These are phyloP conservation scores for Fusarium sp. DNA, from an alignment of 2,329 filamentous ascomycete genomes.

Conservation along the genomic window DNA sequence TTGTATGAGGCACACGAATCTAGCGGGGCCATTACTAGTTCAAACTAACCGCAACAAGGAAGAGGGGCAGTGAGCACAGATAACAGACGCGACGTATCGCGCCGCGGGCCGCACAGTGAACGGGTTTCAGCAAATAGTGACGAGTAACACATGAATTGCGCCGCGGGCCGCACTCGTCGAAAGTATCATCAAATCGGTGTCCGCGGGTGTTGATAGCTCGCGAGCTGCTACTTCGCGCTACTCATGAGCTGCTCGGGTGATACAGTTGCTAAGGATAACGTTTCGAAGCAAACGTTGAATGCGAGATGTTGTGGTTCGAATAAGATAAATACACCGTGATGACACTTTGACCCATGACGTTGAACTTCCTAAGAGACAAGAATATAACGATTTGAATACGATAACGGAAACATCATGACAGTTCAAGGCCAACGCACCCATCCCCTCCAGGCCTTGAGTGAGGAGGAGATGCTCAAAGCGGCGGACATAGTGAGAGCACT, in stretches of 20 bases:
- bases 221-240: too few relatives aligned
- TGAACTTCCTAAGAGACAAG: fast-evolving
- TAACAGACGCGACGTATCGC: background rate
- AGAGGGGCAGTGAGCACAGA: background rate
- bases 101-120: background rate
- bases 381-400: background rate
- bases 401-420: background rate
- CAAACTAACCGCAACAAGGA: background rate
- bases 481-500: background rate
- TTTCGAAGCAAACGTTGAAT: fast-evolving
- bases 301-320: too few relatives aligned
- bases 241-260: background rate
- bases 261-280: background rate
- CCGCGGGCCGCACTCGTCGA: background rate
- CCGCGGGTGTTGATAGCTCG: background rate
- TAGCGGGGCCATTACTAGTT: background rate
- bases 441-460: background rate
- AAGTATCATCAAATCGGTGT: background rate
- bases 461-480: background rate
- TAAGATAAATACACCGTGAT: background rate
- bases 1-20: background rate
- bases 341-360: background rate
- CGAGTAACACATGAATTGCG: background rate
- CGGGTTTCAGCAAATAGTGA: background rate
- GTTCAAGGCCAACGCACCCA: background rate